phyloP scores from a whole-genome alignment of 768 basidiomycete genomes.

The Tylopilus felleus region DNA sequence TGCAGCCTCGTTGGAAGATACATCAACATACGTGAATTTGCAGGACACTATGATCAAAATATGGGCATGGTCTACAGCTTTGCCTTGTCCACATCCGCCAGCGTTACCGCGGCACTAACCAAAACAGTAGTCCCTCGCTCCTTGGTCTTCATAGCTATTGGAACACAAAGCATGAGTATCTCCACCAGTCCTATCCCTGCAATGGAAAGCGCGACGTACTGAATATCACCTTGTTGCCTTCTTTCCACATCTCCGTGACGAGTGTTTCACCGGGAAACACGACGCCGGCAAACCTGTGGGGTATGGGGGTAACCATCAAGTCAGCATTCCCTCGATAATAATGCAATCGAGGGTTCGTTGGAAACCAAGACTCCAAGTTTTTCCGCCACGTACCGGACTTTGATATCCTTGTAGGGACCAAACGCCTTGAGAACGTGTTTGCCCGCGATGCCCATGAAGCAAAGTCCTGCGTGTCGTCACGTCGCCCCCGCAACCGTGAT shows the following conservation, averaged over 20 bases:
- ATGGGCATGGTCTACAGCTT: slow-evolving; percentile 43
- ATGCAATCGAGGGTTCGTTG: neutral
- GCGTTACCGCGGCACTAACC: slow-evolving; percentile 78
- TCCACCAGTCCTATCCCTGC: neutral
- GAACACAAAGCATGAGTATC: neutral
- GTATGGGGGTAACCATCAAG: neutral
- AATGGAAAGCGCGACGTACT: slow-evolving; percentile 47
- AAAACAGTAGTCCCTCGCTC: slow-evolving; percentile 73
- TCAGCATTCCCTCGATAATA: neutral
- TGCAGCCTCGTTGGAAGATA: neutral
- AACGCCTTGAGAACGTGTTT: slow-evolving; percentile 90
- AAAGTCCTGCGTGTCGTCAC: slow-evolving; percentile 51
- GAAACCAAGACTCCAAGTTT: neutral
- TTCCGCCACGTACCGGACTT: slow-evolving; percentile 66
- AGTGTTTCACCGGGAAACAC: slow-evolving; percentile 96
- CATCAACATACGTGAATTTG: neutral
- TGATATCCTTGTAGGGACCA: slow-evolving; percentile 88
- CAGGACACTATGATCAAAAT: neutral
- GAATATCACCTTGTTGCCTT: slow-evolving; percentile 87
- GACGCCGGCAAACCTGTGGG: slow-evolving; percentile 73
- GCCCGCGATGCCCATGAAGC: slow-evolving; percentile 88
- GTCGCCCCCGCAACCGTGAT: neutral
- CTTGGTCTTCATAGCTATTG: slow-evolving; percentile 79
- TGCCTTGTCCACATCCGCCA: slow-evolving; percentile 52
- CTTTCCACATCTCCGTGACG: slow-evolving; percentile 98